Evolutionary conservation across 179 eudicot species (phyloP).

Genomic region (Monotropa hypopitys): DNA sequence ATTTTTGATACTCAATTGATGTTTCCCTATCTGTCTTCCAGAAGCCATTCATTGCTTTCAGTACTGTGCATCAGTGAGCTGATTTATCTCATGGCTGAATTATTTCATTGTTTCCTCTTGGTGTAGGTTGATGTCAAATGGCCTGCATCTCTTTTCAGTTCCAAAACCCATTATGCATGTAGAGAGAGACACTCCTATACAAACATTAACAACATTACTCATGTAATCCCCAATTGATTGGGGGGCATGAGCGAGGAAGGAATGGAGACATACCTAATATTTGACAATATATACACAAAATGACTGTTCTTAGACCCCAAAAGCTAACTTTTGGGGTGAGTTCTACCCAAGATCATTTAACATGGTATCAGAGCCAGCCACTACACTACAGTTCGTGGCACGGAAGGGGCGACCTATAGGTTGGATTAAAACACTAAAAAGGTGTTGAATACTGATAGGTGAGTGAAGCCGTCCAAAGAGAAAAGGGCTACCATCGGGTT

Average conservation of each 20-base stretch:
- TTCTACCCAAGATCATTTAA: too few species aligned
- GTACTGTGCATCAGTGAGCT: neutral
- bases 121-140: neutral
- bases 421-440: too few species aligned
- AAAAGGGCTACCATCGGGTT: too few species aligned
- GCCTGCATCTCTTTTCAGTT: neutral
- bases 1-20: neutral
- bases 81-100: neutral
- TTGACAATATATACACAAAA: too few species aligned
- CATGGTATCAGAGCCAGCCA: too few species aligned
- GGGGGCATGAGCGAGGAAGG: neutral
- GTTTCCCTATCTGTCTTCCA: slow-evolving; percentile 2
- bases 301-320: too few species aligned
- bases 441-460: too few species aligned
- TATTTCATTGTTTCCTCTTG: slow-evolving; percentile 1
- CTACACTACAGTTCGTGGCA: too few species aligned
- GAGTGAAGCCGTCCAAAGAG: too few species aligned
- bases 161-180: neutral
- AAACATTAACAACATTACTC: neutral
- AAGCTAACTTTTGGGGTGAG: too few species aligned
- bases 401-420: too few species aligned
- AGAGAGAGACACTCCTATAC: neutral
- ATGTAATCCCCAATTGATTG: neutral
- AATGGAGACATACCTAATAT: too few species aligned
- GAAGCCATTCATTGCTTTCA: slow-evolving; percentile 3